phyloP scores from a whole-genome alignment of 2,329 filamentous ascomycete genomes.

The Emericellopsis atlantica region DNA sequence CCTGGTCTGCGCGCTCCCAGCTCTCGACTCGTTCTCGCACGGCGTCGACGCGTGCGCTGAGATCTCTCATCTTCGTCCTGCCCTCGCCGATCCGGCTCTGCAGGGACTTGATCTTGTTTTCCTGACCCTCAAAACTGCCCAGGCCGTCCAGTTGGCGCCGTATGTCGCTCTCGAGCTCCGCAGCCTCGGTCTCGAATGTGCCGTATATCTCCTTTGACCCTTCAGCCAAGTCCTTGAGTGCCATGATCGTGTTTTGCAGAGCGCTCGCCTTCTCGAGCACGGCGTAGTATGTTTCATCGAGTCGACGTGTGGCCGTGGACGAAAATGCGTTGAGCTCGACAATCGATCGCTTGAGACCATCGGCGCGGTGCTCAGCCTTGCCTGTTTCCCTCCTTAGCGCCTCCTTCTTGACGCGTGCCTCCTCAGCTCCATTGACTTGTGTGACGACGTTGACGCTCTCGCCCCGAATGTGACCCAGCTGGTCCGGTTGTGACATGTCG shows the following conservation, averaged over 20 bases:
- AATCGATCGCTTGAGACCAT: conserved; percentile 37
- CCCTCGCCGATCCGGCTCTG: conserved; percentile 48
- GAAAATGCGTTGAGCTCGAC: conserved; percentile 46
- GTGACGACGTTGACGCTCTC: conserved; percentile 14
- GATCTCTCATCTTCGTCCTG: conserved; percentile 42
- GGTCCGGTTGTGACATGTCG: conserved; percentile 32
- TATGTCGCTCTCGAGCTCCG: conserved; percentile 47
- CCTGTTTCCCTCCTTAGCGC: conserved; percentile 24
- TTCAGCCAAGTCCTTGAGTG: conserved; percentile 53
- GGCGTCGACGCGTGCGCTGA: conserved; percentile 51
- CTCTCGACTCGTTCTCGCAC: conserved; percentile 52
- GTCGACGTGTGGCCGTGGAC: conserved; percentile 45
- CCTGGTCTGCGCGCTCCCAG: conserved; percentile 54
- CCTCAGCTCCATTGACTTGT: conserved; percentile 1
- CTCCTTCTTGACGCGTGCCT: conserved; percentile 19
- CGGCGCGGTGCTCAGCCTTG: conserved; percentile 14
- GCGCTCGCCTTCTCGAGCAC: conserved; percentile 56
- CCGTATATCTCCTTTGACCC: conserved; percentile 44
- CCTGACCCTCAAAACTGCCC: conserved; percentile 51
- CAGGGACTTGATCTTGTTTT: conserved; percentile 47
- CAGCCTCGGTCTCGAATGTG: conserved; percentile 47
- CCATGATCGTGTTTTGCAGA: conserved; percentile 50
- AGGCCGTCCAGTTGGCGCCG: conserved; percentile 46
- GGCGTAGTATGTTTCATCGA: conserved; percentile 65
- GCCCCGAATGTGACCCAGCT: conserved; percentile 28